These are phyloP conservation scores for Leccinum insolens DNA, from an alignment of 1,284 basidiomycete species.

Conservation along the genomic window DNA sequence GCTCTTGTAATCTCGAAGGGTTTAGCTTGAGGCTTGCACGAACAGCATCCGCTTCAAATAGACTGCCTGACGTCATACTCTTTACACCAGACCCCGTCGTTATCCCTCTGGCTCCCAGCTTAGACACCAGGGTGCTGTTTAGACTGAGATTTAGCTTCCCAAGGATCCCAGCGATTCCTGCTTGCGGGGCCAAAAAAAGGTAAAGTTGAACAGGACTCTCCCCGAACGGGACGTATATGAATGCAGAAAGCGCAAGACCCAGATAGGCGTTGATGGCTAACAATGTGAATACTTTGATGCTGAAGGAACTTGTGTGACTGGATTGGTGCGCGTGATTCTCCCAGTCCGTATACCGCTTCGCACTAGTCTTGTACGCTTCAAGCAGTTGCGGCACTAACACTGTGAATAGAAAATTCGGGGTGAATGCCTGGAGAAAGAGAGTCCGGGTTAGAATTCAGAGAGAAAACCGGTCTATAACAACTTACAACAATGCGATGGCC, in stretches of 20 bases:
- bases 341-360: slow-evolving; percentile 79
- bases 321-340: slow-evolving; percentile 89
- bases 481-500: slow-evolving; percentile 78
- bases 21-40: no score
- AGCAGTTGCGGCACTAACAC: slow-evolving; percentile 85
- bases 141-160: slow-evolving; percentile 29
- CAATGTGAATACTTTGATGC: slow-evolving; percentile 90
- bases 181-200: slow-evolving; percentile 39
- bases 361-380: slow-evolving; percentile 74
- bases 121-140: slow-evolving; percentile 23
- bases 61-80: no score
- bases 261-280: slow-evolving; percentile 90
- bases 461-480: slow-evolving; percentile 11
- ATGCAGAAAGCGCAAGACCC: slow-evolving; percentile 82
- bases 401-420: slow-evolving; percentile 86
- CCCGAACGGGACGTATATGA: slow-evolving; percentile 92
- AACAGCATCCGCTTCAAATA: no score
- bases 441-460: background rate
- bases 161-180: slow-evolving; percentile 18
- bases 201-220: slow-evolving; percentile 56
- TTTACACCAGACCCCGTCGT: no score
- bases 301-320: slow-evolving; percentile 78
- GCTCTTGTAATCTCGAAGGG: no score
- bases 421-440: slow-evolving; percentile 50
- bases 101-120: no score